Evolutionary conservation across 208 protist species (phyloP).

Genomic region (Crithidia sp.): DNA sequence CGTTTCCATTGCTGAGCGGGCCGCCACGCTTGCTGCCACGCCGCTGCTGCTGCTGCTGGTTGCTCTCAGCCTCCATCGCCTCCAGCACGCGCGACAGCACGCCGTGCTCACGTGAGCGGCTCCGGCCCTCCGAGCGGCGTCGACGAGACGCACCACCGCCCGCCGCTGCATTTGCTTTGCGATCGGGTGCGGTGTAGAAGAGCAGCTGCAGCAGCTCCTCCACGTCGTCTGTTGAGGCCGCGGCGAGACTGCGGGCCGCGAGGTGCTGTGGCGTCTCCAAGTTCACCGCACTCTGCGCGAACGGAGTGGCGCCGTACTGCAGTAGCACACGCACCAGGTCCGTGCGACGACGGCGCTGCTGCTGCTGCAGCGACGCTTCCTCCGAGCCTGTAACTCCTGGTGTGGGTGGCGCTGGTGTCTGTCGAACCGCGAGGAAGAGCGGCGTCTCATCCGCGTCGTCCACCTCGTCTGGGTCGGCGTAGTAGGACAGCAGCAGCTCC

Average conservation of each 20-base stretch:
- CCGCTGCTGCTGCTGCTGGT: background rate
- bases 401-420: background rate
- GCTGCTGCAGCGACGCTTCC: background rate
- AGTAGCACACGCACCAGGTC: conserved; percentile 56
- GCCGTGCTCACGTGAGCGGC: background rate
- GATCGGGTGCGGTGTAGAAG: conserved; percentile 33
- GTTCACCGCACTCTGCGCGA: conserved; percentile 58
- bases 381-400: background rate
- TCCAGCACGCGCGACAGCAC: background rate
- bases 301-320: conserved; percentile 42
- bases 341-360: conserved; percentile 10
- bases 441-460: conserved; percentile 71
- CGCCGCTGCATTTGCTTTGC: background rate
- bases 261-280: conserved; percentile 71
- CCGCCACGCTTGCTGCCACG: conserved; percentile 10
- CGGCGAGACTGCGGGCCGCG: conserved; percentile 42
- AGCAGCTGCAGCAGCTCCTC: conserved; percentile 41
- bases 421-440: conserved; percentile 53
- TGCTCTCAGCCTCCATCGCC: conserved; percentile 9
- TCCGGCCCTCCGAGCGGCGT: conserved; percentile 10
- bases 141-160: background rate
- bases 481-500: conserved; percentile 64
- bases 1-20: background rate
- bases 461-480: conserved; percentile 68
- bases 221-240: conserved; percentile 2